Percentiles rank a stretch among this genome's conserved stretches.
Conservation (phyloP, 2,329 filamentous ascomycete genomes). For the Immersiporthe knoxdaviesiana region DNA sequence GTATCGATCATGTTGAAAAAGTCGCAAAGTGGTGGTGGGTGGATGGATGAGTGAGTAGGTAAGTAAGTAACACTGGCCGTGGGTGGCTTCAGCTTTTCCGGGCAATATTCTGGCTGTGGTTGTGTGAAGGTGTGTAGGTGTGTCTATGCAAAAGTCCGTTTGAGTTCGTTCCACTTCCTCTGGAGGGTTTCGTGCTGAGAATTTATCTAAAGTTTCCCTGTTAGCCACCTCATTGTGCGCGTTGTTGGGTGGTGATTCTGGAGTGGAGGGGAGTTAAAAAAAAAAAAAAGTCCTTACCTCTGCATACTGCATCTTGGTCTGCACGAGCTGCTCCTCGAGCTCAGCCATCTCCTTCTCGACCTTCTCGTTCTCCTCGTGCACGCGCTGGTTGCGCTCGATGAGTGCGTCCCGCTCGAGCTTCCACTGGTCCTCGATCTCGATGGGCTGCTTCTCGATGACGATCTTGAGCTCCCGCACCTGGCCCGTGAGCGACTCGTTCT, state of each 20-base stretch:
- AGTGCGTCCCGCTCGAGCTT: conserved; percentile 86
- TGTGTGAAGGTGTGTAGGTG: neutral
- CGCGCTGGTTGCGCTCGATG: conserved; percentile 89
- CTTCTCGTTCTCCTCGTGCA: conserved; percentile 88
- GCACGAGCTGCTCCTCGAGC: conserved; percentile 89
- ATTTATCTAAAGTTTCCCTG: conserved; percentile 62
- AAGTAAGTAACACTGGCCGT: neutral
- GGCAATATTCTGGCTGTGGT: neutral
- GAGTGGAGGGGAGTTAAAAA: neutral
- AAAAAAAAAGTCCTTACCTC: conserved; percentile 88
- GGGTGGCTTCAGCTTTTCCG: neutral
- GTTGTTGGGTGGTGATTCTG: neutral
- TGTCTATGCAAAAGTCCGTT: conserved; percentile 51
- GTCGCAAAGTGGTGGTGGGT: neutral
- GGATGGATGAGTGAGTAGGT: no score
- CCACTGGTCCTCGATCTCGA: conserved; percentile 81
- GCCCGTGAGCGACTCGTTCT: conserved; percentile 84
- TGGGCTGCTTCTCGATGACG: conserved; percentile 87
- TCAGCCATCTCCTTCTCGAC: conserved; percentile 89
- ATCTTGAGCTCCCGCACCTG: conserved; percentile 84
- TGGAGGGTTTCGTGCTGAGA: conserved; percentile 71
- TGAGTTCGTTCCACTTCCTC: conserved; percentile 78
- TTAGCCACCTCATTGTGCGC: conserved; percentile 15
- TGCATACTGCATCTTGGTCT: conserved; percentile 92
- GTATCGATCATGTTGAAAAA: conserved; percentile 6